Evolutionary conservation across 208 protist species (phyloP), one percentile per base, ranked within the genome.

Genomic region (Porcisia deanei): DNA sequence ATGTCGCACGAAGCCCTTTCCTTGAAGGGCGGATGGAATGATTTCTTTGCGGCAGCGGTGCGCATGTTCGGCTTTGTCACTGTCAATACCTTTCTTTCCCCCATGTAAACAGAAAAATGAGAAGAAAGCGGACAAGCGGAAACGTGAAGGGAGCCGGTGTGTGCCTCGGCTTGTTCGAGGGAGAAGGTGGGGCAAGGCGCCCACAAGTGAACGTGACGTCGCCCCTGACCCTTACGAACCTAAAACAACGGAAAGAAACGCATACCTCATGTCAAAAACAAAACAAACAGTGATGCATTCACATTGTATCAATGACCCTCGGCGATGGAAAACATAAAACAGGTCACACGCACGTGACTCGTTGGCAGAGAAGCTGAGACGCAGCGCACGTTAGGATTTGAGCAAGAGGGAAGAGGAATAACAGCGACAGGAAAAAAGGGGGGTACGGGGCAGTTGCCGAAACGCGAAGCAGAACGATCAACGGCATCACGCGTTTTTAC

Each of bases 21-120:
- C 25, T 81, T 81, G 49, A 81, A 81, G 43, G 77, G 77, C 37
- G 77, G 37, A 4, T 45, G 68, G 63, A 77, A 77, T 1, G 71
- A 39, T 39, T 73, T 73, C 45, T 59, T 81, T 16, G 65, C 41
- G 2, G 22, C 52, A 20, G 12, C 12, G 6, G 30, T 22, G 10
- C 53, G 20, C 55, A 53, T 73, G 12, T 49, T 43, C 39, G 66
- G n/a, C 30, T n/a, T n/a, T 58, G 45, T 12, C 60, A 22, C 47
- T 14, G 22, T 61, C 22, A n/a, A 53, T 69, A 12, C 6, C n/a
- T 43, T 53, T 25, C 30, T 37, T 57, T 18, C 37, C 30, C 37
- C 54, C 39, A 22, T 39, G n/a, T 41, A 52, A 67, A 22, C 43
- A 20, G 2, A 6, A 25, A 34, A 52, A 20, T 20, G 30, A 49